A percentile compares a stretch with the other conserved stretches of the same genome.
phyloP scores from a whole-genome alignment of 306 rosid genomes.

The Pterocarpus santalinus region DNA sequence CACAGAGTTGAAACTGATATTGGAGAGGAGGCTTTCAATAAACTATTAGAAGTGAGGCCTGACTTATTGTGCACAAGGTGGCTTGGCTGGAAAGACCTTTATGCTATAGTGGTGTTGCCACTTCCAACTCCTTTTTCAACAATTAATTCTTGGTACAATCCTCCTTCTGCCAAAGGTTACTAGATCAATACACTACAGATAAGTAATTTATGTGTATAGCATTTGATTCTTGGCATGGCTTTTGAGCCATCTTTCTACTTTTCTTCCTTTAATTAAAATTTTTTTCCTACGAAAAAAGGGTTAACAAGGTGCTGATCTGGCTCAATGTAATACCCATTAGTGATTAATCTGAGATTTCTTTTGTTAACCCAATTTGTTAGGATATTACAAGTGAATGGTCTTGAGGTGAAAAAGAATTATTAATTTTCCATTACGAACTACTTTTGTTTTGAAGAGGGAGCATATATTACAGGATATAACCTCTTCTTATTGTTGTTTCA shows the following conservation, averaged over 20 bases:
- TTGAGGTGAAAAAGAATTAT: too few relatives aligned
- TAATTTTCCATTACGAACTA: too few relatives aligned
- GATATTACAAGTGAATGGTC: too few relatives aligned
- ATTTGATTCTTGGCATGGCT: constrained; percentile 43
- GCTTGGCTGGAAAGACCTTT: constrained; percentile 50
- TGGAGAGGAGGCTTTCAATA: constrained; percentile 36
- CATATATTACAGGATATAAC: too few relatives aligned
- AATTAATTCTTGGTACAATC: too few relatives aligned
- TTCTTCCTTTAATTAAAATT: constrained; percentile 15
- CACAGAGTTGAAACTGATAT: background rate
- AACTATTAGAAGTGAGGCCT: constrained; percentile 58
- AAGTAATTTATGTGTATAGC: background rate
- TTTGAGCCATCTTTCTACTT: constrained; percentile 29
- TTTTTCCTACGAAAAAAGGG: constrained; percentile 3
- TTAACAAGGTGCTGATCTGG: constrained; percentile 27
- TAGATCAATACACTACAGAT: background rate
- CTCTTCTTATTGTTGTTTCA: too few relatives aligned
- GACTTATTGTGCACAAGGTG: constrained; percentile 54
- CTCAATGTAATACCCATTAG: constrained; percentile 50
- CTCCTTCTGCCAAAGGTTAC: background rate
- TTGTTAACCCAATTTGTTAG: too few relatives aligned
- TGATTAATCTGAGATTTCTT: too few relatives aligned
- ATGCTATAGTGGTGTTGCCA: constrained; percentile 61
- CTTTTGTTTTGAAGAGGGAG: too few relatives aligned
- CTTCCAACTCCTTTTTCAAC: constrained; percentile 38